Evolutionary conservation across 306 rosid species (phyloP), one percentile per base, ranked within the genome.

Genomic region (Astragalus glycyphyllos): DNA sequence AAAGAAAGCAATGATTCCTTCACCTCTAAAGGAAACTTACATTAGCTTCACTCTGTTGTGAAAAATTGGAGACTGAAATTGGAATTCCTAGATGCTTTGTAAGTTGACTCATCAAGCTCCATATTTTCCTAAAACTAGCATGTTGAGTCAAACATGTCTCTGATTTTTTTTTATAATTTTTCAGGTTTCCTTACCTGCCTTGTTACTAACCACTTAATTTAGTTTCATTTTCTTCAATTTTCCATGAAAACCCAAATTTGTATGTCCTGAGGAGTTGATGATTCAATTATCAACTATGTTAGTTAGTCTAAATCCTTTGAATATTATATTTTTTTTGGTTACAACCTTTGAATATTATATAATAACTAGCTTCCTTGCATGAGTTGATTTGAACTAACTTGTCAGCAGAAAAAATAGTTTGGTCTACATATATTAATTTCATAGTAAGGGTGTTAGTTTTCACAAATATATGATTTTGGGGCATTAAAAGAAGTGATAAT

Each of bases 1-100:
- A 73, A 65, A 61, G 73, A 81, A 56, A 84, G 76, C 71, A 77
- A 71, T 69, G 85, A 86, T 84, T 68, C 85, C 83, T 86, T 85
- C 55, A 71, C 84, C 83, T 80, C 78, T 77, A 68, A 83, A 85
- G 78, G 76, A 84, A 69, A 80, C 64, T 65, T 79, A 42, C 62
- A 50, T 64, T 77, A 76, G 71, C 54, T 79, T 72, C 82, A 77
- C 84, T 81, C 83, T 68, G 53, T 54, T 75, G 49, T 58, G 73
- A 77, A 77, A 65, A 79, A 77, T 72, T 68, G 41, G 72, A 68
- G 3, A 70, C 71, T 83, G 82, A 59, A 70, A 63, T 37, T 80
- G 83, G 84, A 78, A 70, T 73, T 63, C 73, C 15, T 23, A 69
- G 55, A 66, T 72, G 59, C 57, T 71, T 72, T 48, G 56, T 59